Percentiles rank a stretch among this genome's conserved stretches.
These are phyloP conservation scores for Rhodotorula toruloides DNA, from an alignment of 768 basidiomycete genomes.

Conservation along the genomic window DNA sequence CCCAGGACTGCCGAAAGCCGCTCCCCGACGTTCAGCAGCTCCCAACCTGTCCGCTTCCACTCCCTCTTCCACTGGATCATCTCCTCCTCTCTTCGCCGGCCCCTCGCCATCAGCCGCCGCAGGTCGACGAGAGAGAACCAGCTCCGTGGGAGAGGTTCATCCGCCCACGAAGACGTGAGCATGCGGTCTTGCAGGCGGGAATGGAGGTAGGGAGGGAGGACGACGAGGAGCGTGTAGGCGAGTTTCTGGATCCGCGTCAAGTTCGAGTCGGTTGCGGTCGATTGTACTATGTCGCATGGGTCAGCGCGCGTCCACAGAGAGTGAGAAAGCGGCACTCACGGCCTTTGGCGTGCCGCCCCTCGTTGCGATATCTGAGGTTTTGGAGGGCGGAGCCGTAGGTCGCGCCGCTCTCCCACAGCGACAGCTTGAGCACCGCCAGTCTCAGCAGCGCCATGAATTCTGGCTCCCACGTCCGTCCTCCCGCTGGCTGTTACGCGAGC, in stretches of 20 bases:
- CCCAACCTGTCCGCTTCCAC: slow-evolving; percentile 39
- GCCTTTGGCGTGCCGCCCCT: slow-evolving; percentile 1
- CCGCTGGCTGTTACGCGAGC: slow-evolving; percentile 60
- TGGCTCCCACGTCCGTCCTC: slow-evolving; percentile 28
- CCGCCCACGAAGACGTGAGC: slow-evolving; percentile 38
- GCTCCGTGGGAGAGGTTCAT: slow-evolving; percentile 36
- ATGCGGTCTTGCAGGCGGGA: slow-evolving; percentile 33
- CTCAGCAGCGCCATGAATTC: slow-evolving; percentile 50
- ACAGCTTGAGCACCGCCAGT: slow-evolving; percentile 70
- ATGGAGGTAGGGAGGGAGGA: slow-evolving; percentile 34
- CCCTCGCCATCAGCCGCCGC: slow-evolving; percentile 1
- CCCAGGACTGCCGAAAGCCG: slow-evolving; percentile 20
- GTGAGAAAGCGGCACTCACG: neutral
- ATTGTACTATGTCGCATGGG: slow-evolving; percentile 24
- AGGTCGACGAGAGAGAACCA: slow-evolving; percentile 29
- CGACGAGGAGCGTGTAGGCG: slow-evolving; percentile 31
- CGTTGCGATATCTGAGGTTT: slow-evolving; percentile 59
- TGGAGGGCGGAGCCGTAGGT: slow-evolving; percentile 80
- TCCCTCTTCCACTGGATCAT: slow-evolving; percentile 23
- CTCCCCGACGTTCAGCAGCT: slow-evolving; percentile 33
- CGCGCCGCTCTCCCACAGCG: slow-evolving; percentile 71
- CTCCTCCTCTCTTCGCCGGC: slow-evolving; percentile 28
- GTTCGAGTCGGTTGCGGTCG: slow-evolving; percentile 25
- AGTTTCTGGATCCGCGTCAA: slow-evolving; percentile 20
- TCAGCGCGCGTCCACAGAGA: neutral